Evolutionary conservation across 306 rosid species (phyloP).

Genomic region (Bauhinia variegata): DNA sequence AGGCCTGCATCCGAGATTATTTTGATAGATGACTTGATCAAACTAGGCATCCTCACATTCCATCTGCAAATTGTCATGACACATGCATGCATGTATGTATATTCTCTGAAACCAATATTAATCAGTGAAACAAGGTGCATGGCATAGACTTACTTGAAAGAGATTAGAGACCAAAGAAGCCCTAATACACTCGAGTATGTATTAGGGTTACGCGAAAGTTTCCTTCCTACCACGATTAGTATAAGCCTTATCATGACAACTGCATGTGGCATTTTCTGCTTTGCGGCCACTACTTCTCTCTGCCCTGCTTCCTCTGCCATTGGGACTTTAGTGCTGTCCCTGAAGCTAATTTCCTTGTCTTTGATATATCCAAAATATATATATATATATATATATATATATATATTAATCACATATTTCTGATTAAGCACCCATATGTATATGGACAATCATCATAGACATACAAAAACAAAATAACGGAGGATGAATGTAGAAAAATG

Average conservation of each 20-base stretch:
- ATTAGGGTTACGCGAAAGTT: constrained; percentile 84
- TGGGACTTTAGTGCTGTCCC: constrained; percentile 41
- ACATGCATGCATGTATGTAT: too few species aligned
- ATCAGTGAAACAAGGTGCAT: not conserved
- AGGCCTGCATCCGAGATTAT: constrained; percentile 94
- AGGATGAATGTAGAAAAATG: too few species aligned
- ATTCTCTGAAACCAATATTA: too few species aligned
- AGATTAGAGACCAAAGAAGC: constrained; percentile 83
- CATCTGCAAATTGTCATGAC: constrained; percentile 55
- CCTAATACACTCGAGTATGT: constrained; percentile 87
- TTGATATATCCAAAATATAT: too few species aligned
- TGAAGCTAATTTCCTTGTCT: constrained; percentile 62
- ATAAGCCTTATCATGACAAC: constrained; percentile 90
- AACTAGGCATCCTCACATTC: constrained; percentile 78
- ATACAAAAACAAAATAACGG: too few species aligned
- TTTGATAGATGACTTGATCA: constrained; percentile 72
- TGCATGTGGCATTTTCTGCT: constrained; percentile 80
- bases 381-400: too few species aligned
- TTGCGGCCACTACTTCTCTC: constrained; percentile 10
- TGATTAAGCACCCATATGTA: too few species aligned
- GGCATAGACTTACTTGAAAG: constrained; percentile 59
- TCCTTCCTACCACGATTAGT: constrained; percentile 82
- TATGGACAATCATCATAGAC: too few species aligned
- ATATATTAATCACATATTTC: too few species aligned
- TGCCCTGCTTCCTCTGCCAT: constrained; percentile 27